Base-by-base conservation (phyloP, 202 grass and related monocot genomes). In the Digitaria exilis region DNA sequence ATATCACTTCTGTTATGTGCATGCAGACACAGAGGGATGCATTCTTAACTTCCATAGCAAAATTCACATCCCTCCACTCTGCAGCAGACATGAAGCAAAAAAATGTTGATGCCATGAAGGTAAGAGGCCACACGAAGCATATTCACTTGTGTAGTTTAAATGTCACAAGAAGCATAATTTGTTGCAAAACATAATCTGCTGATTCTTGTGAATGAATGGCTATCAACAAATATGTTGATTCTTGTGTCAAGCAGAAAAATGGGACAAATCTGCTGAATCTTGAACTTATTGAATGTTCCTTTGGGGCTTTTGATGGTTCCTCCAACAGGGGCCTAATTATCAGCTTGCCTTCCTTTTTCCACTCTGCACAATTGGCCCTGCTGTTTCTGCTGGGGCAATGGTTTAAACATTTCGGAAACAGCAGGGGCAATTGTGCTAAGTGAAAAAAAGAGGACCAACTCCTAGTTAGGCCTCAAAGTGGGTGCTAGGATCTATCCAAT, bases 41-140 rank as follows among this genome's bases (percentile, higher is more conserved):
- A 62, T 98, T 98, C 71, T 92, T 98, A 52, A 98, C 92, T 44
- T 90, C 96, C 55, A 90, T 98, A 82, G 96, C 96, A 45, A 98
- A 98, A 88, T 98, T 98, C 64, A 98, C 93, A 50, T 94, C 89
- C 58, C 96, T 96, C 43, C 96, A 98, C 85, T 96, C 85, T 84
- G 96, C 96, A 78, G 96, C 85, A 42, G 91, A 92, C 37, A 96
- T 98, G 96, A 98, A 98, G 80, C 96, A 98, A 68, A 98, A 98
- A 79, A 98, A 96, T 82, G 87, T 96, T 58, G 93, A 98, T 76
- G 93, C 96, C 80, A 82, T 98, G 75, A 98, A 98, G 88, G 95
- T 94, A 88, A 49, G 67, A 80, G 58, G 42, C 9, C 79, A 59
- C 17, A 64, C 10, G 61, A 81, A 73, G 32, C 56, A 67, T 52